Conservation (phyloP, 2,329 filamentous ascomycete genomes). For the Fusarium chuoi region DNA sequence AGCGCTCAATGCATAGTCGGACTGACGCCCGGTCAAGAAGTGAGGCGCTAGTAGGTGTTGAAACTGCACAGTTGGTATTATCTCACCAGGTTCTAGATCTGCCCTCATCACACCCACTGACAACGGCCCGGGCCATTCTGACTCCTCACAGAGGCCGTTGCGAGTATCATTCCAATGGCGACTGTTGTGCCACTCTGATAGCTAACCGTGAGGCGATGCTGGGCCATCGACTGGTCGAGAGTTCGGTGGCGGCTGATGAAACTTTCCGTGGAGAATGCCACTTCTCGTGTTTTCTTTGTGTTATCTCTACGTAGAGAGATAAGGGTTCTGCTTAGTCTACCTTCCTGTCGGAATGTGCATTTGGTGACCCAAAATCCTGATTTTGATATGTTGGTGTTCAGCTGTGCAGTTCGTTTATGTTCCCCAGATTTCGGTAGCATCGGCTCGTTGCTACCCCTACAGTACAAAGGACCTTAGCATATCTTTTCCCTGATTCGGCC, state of each 20-base stretch:
- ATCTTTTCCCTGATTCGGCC: background rate
- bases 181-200: conserved; percentile 3
- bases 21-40: background rate
- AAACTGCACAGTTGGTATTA: conserved; percentile 1
- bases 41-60: conserved; percentile 3
- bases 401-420: background rate
- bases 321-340: background rate
- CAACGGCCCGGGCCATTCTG: conserved; percentile 29
- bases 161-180: background rate
- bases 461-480: background rate
- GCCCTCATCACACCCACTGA: conserved; percentile 14
- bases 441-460: background rate
- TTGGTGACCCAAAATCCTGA: background rate
- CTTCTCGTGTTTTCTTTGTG: background rate
- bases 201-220: background rate
- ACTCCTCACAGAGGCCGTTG: background rate
- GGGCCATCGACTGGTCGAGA: background rate
- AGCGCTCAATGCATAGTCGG: conserved; percentile 9
- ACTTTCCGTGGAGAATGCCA: background rate
- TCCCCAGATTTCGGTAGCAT: conserved; percentile 6
- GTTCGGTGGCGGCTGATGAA: background rate
- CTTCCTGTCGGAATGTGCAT: background rate
- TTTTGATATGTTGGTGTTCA: background rate
- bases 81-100: conserved; percentile 32
- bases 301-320: background rate